Conservation (phyloP, 1,284 basidiomycete species). For the Cryptococcus sp. region DNA sequence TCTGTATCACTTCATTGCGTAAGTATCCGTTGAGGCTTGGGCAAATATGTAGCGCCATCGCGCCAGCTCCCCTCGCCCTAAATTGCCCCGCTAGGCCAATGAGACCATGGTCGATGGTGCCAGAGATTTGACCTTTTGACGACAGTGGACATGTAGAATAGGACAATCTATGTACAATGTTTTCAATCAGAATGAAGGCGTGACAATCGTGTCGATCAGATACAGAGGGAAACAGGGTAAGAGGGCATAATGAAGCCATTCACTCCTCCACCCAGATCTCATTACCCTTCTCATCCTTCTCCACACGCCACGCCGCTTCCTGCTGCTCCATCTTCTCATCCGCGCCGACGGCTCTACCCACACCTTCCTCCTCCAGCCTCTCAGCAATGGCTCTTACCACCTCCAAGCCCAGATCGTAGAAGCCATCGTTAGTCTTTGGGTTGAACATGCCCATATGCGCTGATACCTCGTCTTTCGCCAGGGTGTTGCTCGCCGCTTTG, state of each 20-base stretch:
- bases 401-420: conserved; percentile 78
- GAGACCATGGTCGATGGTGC: no score
- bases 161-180: no score
- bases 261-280: conserved; percentile 35
- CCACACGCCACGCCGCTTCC: conserved; percentile 16
- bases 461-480: conserved; percentile 75
- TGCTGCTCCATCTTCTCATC: conserved; percentile 6
- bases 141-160: no score
- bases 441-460: conserved; percentile 91
- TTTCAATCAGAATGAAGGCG: no score
- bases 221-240: no score
- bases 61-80: no score
- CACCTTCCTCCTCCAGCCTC: conserved; percentile 47
- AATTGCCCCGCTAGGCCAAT: no score
- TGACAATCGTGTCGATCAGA: no score
- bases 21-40: no score
- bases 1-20: no score
- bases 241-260: neutral
- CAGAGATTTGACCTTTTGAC: no score
- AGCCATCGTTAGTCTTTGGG: conserved; percentile 79
- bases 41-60: no score
- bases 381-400: conserved; percentile 55
- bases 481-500: conserved; percentile 63
- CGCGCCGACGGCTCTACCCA: conserved; percentile 22
- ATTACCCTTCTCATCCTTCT: conserved; percentile 30